Evolutionary conservation across 2,329 filamentous ascomycete genomes (phyloP), one percentile per base, ranked within the genome.

Genomic region (Aaosphaeria arxii): DNA sequence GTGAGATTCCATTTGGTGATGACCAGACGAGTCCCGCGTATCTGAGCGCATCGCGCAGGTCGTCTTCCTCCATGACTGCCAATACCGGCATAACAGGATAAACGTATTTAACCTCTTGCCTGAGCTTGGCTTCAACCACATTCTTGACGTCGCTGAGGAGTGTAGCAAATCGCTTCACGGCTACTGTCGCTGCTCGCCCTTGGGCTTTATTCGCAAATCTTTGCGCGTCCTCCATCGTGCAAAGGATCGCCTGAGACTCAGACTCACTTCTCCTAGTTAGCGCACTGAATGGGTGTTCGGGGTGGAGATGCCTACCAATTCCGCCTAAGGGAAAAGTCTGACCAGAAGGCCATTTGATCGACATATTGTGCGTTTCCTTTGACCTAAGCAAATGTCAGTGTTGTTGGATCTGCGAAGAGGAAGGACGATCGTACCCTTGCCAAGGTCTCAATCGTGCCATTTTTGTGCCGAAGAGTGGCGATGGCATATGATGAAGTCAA

Each of bases 401-500:
- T 29, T 30, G 17, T 24, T 24, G 17, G 17, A 24, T 24, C 17
- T 24, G 17, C 17, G 17, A 24, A 24, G 17, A 24, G 17, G 17
- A 24, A 24, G 17, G 17, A 24, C 11, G 11, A n/a, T 33, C 47
- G 5, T 24, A 65, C 57, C 36, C 42, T 56, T n/a, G 52, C 47
- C 35, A 65, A n/a, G 42, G 62, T 55, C 11, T 48, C 50, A 7
- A 48, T 55, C 6, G 55, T 62, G 5, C 61, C 62, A 44, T 62
- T 59, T 17, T 50, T 40, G 44, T 61, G 61, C n/a, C 54, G 49
- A 6, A 57, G 54, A 24, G 61, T 56, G 30, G 58, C 59, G 35
- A 53, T 49, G 24, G 61, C 61, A 45, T 63, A 57, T 35, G 58
- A 61, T 3, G 55, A 59, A 9, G 62, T 61, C 28, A 65, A 64